Base-by-base conservation (phyloP, 2,329 filamentous ascomycete genomes). In the Plenodomus lindquistii region DNA sequence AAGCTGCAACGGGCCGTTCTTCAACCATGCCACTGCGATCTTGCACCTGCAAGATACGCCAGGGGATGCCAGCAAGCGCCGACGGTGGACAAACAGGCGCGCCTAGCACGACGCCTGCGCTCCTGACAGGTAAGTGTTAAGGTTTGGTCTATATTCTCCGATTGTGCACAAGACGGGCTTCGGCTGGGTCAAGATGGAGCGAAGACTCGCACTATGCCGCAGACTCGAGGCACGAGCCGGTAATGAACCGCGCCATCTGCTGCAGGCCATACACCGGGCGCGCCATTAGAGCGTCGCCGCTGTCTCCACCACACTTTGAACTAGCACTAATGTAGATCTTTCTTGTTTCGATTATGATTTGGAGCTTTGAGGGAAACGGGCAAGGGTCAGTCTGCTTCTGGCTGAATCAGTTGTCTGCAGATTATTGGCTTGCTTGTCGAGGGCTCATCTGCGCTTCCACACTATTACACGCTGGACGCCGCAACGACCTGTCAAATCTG, bases 1-100 rank as follows among this genome's bases (percentile, higher is more conserved):
- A 59, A 57, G 65, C 67, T 72, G 69, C 70, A 72, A 71, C 70
- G 70, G 70, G 67, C 70, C 69, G 70, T 71, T 59, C 61, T 61
- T 65, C 50, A 61, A 59, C 53, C 64, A 66, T 64, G 61, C 62
- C n/a, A 60, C 55, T 61, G 60, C 59, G 55, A 62, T 66, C 65
- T 61, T 65, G 60, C 63, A 62, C 51, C 53, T 48, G 61, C 59
- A 49, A 48, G 57, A 27, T 41, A 51, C 46, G 53, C 54, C 65
- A 64, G 62, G 60, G 57, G 57, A 57, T 60, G 63, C 60, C 54
- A 59, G 65, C 52, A 57, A 51, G 51, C 48, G 62, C 55, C 60
- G 59, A 52, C 51, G 55, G 62, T 57, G 55, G 51, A 52, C 53
- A 60, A 52, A 57, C 60, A 55, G 52, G 63, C 59, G 56, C 56